Evolutionary conservation across 179 eudicot genomes (phyloP).

Genomic region (Pouteria campechiana): DNA sequence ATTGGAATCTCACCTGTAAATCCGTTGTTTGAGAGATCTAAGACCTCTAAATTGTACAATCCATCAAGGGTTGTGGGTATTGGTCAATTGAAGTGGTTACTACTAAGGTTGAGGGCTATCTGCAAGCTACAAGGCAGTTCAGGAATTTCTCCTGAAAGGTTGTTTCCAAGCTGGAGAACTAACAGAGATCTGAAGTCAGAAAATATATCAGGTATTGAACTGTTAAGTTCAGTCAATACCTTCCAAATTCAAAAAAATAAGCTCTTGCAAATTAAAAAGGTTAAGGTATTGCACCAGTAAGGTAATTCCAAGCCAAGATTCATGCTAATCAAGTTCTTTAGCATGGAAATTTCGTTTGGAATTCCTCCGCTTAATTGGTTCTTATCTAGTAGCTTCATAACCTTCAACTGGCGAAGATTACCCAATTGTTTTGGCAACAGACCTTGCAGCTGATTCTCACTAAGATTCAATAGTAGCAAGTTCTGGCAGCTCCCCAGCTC

Average conservation of each 20-base stretch:
- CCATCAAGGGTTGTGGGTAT: constrained; percentile 32
- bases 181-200: constrained; percentile 21
- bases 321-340: constrained; percentile 31
- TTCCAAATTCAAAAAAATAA: constrained; percentile 46
- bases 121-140: constrained; percentile 40
- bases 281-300: constrained; percentile 53
- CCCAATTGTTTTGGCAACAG: constrained; percentile 37
- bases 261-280: constrained; percentile 38
- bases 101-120: constrained; percentile 60
- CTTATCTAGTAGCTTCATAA: constrained; percentile 50
- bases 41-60: constrained; percentile 33
- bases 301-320: constrained; percentile 47
- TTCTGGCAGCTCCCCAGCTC: constrained; percentile 35
- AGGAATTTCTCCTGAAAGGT: constrained; percentile 52
- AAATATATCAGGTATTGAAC: constrained; percentile 41
- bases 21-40: constrained; percentile 72
- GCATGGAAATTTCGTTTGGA: constrained; percentile 36
- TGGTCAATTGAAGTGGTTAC: constrained; percentile 39
- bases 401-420: constrained; percentile 35
- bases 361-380: constrained; percentile 35
- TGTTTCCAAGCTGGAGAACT: constrained; percentile 62
- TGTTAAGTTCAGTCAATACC: constrained; percentile 45
- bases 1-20: constrained; percentile 58
- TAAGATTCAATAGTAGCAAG: constrained; percentile 50
- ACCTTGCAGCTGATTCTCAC: constrained; percentile 36